Evolutionary conservation across 805 yeast species (phyloP), one percentile per base, ranked within the genome.

Genomic region (Metschnikowia peoriensis): DNA sequence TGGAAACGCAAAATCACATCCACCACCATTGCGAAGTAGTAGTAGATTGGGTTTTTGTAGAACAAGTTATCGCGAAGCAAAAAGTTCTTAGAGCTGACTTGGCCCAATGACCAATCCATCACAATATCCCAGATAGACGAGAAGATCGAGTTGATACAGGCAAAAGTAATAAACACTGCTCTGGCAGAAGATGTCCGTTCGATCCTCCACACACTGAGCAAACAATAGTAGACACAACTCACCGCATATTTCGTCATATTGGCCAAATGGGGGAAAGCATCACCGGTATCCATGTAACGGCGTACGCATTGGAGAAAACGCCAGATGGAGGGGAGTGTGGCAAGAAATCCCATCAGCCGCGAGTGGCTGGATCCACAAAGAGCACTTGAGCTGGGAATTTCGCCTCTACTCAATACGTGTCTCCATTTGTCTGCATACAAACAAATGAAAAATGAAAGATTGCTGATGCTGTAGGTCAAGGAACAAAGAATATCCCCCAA

Each of bases 31-130:
- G 96, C 94, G 10, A 69, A 51, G 63, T 91, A 93, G 66, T 91
- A 91, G 66, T 79, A 76, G 29, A 66, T 64, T 10, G 86, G 84
- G 11, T 70, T 68, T 51, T 78, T 76, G 61, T 80, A 85, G 41
- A 85, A 86, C 46, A 92, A 73, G 62, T 88, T 86, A 63, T 89
- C 85, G 60, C 97, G 77, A 47, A 92, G 72, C 28, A 85, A 69
- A 51, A 69, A 69, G 65, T 87, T 78, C 54, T 77, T 75, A 2
- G 86, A 77, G 12, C 75, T 79, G 29, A 82, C 73, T 66, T 89
- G 97, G 51, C 88, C 76, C 61, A 94, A 72, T 1, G 97, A 91
- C 93, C 97, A 94, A 73, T 94, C 99, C 96, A 94, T 90, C 41
- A 92, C 73, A 6, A 94, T 72, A 69, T 94, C 99, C 99, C 99